phyloP scores from a whole-genome alignment of 2,329 filamentous ascomycete genomes.

The Fonsecaea nubica region DNA sequence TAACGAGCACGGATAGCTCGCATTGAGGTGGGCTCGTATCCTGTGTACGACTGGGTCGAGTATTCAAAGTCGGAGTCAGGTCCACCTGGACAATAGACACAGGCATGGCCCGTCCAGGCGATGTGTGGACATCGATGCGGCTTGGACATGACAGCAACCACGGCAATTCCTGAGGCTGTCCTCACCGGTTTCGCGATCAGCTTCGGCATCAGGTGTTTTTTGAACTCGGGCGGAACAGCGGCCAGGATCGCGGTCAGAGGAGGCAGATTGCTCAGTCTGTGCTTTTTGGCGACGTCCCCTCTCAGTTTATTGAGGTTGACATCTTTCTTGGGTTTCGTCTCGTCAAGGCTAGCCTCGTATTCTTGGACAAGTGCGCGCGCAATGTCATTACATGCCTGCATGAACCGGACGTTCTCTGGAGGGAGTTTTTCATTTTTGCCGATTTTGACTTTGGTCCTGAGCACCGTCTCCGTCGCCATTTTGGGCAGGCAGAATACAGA shows the following conservation, averaged over 20 bases:
- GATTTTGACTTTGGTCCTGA: slow-evolving; percentile 55
- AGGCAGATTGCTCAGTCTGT: slow-evolving; percentile 84
- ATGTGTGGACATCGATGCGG: slow-evolving; percentile 97
- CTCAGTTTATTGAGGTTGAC: slow-evolving; percentile 91
- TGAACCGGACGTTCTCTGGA: slow-evolving; percentile 91
- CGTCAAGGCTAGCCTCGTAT: slow-evolving; percentile 79
- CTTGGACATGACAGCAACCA: slow-evolving; percentile 99
- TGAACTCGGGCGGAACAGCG: slow-evolving; percentile 98
- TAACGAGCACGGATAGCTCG: slow-evolving; percentile 95
- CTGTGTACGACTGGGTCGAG: slow-evolving; percentile 97
- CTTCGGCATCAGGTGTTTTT: slow-evolving; percentile 97
- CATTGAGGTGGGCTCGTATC: slow-evolving; percentile 98
- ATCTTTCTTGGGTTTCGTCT: slow-evolving; percentile 76
- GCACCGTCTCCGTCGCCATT: slow-evolving; percentile 69
- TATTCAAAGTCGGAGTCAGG: slow-evolving; percentile 99
- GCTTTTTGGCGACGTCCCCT: slow-evolving; percentile 88
- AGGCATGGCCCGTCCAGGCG: slow-evolving; percentile 92
- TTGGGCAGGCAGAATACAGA: neutral
- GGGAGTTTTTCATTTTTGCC: slow-evolving; percentile 78
- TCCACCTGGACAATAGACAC: slow-evolving; percentile 96
- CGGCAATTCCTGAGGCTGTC: slow-evolving; percentile 94
- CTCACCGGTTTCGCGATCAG: slow-evolving; percentile 96
- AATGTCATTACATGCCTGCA: slow-evolving; percentile 94
- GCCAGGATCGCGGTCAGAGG: slow-evolving; percentile 96
- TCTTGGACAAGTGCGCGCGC: slow-evolving; percentile 93